Evolutionary conservation across 2,329 filamentous ascomycete species (phyloP).

Genomic region (Colletotrichum tabaci): DNA sequence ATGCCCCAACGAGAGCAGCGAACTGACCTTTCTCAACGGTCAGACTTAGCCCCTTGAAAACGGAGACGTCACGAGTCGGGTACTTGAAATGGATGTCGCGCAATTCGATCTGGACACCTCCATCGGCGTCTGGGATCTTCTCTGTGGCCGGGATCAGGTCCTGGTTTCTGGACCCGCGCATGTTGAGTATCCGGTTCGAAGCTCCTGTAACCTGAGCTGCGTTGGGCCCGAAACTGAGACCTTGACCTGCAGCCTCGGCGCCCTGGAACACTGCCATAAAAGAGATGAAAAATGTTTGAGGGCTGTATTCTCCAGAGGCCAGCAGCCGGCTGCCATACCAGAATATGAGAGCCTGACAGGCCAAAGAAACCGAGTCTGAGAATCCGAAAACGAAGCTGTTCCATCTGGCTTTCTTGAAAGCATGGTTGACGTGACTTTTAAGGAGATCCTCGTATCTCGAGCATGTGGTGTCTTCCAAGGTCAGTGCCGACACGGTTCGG

Average conservation of each 20-base stretch:
- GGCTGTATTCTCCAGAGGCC: constrained; percentile 62
- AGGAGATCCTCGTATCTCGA: constrained; percentile 74
- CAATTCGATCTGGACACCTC: constrained; percentile 71
- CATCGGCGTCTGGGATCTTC: constrained; percentile 60
- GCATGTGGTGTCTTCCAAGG: constrained; percentile 77
- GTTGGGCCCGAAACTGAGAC: constrained; percentile 78
- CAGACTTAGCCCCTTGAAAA: constrained; percentile 74
- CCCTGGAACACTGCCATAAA: constrained; percentile 79
- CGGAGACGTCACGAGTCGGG: constrained; percentile 68
- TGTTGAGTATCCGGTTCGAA: constrained; percentile 71
- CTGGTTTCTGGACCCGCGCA: constrained; percentile 60
- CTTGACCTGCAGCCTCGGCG: constrained; percentile 76
- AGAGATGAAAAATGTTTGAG: constrained; percentile 67
- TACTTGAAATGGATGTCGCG: constrained; percentile 73
- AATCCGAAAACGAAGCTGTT: constrained; percentile 77
- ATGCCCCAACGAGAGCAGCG: constrained; percentile 78
- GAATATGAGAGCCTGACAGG: constrained; percentile 74
- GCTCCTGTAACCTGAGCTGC: constrained; percentile 72
- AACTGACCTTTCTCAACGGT: constrained; percentile 79
- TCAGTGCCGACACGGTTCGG: constrained; percentile 79
- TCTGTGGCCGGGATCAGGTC: constrained; percentile 51
- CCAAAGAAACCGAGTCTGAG: constrained; percentile 76
- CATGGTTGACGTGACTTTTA: constrained; percentile 68
- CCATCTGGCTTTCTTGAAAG: constrained; percentile 73
- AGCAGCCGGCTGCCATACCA: constrained; percentile 77